Evolutionary conservation across 2,329 filamentous ascomycete genomes (phyloP).

Genomic region (Beauveria sp.): DNA sequence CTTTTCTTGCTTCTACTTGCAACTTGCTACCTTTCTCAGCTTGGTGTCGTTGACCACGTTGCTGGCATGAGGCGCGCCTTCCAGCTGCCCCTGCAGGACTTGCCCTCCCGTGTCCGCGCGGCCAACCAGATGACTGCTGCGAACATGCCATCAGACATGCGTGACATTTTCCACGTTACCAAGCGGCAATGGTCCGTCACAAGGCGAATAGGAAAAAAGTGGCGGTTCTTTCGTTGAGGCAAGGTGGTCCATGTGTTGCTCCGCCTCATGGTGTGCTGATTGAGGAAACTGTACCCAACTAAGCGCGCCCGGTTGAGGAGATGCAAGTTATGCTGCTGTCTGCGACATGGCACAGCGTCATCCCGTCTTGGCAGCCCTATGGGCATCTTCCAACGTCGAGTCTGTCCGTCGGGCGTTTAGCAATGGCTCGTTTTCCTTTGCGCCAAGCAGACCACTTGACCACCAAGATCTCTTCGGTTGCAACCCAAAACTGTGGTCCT

Average conservation of each 20-base stretch:
- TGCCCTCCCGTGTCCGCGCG: no score
- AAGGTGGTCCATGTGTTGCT: no score
- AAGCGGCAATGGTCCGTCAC: neutral
- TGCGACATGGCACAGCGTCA: neutral
- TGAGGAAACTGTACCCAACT: no score
- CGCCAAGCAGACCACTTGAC: neutral
- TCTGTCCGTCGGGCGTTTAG: neutral
- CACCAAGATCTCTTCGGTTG: neutral
- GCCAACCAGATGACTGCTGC: neutral
- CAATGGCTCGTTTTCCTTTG: neutral
- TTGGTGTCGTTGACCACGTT: neutral
- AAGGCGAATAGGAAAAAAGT: no score
- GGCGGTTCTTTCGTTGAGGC: no score
- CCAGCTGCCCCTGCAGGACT: constrained; percentile 1
- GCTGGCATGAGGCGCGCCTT: neutral
- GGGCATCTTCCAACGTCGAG: neutral
- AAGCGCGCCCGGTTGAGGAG: no score
- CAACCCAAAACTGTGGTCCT: neutral
- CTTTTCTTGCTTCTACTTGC: neutral
- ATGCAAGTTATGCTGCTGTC: no score
- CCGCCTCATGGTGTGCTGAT: no score
- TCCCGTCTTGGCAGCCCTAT: neutral
- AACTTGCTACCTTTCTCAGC: neutral
- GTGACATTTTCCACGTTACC: neutral
- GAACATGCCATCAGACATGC: neutral